These are phyloP conservation scores for Buxus sempervirens DNA, from an alignment of 164 flowering plant species.

Conservation along the genomic window DNA sequence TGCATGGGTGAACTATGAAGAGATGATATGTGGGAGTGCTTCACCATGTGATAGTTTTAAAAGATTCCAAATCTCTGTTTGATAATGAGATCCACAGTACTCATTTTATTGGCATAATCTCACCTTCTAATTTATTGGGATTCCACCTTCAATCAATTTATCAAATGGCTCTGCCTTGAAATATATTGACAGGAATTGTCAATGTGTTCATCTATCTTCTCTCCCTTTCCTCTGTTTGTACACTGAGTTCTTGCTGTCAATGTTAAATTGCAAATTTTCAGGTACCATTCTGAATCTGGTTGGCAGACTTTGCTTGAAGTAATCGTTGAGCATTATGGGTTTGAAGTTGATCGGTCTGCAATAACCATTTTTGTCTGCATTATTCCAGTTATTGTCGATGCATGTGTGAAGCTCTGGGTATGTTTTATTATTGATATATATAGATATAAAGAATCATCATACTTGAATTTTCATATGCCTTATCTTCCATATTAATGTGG, in stretches of 20 bases:
- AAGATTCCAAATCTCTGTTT: no score
- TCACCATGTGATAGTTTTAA: no score
- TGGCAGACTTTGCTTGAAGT: slow-evolving; percentile 88
- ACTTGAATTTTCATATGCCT: not conserved
- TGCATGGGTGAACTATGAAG: not conserved
- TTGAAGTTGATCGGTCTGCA: slow-evolving; percentile 67
- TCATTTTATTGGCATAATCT: no score
- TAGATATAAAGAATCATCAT: not conserved
- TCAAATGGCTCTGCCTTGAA: no score
- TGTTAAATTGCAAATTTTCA: slow-evolving; percentile 23
- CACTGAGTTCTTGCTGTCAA: no score
- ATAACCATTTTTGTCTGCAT: slow-evolving; percentile 75
- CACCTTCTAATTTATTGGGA: no score
- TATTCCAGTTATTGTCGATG: slow-evolving; percentile 77
- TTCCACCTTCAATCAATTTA: no score
- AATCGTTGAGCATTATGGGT: slow-evolving; percentile 81
- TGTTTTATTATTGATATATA: slow-evolving; percentile 17
- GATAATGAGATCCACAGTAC: no score
- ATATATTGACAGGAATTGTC: no score
- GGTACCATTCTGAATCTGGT: slow-evolving; percentile 97
- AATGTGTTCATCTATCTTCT: no score
- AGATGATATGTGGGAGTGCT: not conserved
- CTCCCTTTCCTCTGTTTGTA: no score
- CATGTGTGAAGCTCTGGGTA: slow-evolving; percentile 97
- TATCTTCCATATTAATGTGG: no score